Evolutionary conservation across 768 basidiomycete genomes (phyloP), one percentile per base, ranked within the genome.

Genomic region (Russula virescens): DNA sequence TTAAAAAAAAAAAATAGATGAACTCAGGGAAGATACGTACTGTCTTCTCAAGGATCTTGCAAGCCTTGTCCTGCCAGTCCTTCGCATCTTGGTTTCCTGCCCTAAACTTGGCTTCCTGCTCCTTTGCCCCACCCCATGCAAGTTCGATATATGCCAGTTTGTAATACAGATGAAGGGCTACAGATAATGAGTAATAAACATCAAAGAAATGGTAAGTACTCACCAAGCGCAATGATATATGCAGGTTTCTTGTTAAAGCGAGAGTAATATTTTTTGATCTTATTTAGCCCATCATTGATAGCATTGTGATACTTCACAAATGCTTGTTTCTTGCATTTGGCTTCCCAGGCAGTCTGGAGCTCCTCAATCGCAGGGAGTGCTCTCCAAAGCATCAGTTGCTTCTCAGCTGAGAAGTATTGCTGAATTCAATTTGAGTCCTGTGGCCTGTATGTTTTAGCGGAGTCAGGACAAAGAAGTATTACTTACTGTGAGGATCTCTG

Each of bases 361-460:
- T 69, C 63, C 43, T 76, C 70, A 8, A 75, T 48, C 0, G 69
- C 66, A 6, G 71, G 72, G 7, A 75, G 70, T 0, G 67, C 70
- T 3, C 45, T 52, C 58, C 67, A 74, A 0, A 76, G 66, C 0
- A 72, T 75, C 0, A 68, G 69, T 0, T 64, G 59, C 3, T 55
- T 26, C 11, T 73, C 70, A 0, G 70, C 55, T 0, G 71, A 74
- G 54, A 75, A 73, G n/a, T 45, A 25, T 7, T 73, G 71, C 28
- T 73, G 73, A 14, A 71, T 64, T 10, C 57, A 11, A 21, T 75
- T 70, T 0, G 69, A 59, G 14, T 73, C 71, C 69, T 72, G 5
- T 38, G 13, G 55, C 26, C 14, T 3, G 31, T 45, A n/a, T n/a
- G n/a, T n/a, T n/a, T n/a, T n/a, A n/a, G n/a, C n/a, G n/a, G n/a